Conservation (phyloP, 306 rosid species). For the Biancaea sappan region DNA sequence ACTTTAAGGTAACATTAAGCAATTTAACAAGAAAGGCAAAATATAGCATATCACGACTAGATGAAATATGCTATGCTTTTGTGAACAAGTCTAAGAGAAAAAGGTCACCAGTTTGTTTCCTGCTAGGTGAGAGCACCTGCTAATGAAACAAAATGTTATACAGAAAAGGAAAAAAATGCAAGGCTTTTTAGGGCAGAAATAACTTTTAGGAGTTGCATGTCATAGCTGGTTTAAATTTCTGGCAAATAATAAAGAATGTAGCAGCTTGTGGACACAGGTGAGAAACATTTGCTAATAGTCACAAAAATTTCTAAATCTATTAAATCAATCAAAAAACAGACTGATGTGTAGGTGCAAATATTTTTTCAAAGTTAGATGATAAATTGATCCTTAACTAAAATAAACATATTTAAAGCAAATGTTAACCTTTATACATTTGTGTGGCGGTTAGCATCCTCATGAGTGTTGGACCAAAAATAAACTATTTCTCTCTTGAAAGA, state of each 20-base stretch:
- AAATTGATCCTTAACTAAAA: not conserved
- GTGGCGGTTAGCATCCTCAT: not conserved
- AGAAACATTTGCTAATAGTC: conserved; percentile 10
- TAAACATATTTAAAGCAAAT: not conserved
- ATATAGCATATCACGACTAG: conserved; percentile 4
- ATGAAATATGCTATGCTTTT: conserved; percentile 17
- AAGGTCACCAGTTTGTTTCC: conserved; percentile 1
- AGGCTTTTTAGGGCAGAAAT: not conserved
- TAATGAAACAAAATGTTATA: not conserved
- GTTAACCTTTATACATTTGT: not conserved
- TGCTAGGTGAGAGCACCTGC: not conserved
- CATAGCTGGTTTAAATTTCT: conserved; percentile 11
- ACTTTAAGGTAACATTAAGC: conserved; percentile 22
- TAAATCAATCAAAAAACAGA: conserved; percentile 25
- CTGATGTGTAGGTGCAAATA: conserved; percentile 3
- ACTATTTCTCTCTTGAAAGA: not conserved
- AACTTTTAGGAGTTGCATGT: not conserved
- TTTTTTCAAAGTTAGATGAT: conserved; percentile 18
- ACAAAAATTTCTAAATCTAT: conserved; percentile 19
- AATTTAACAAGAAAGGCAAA: conserved; percentile 22
- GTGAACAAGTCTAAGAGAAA: not conserved
- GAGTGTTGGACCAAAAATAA: not conserved
- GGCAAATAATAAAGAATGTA: not conserved
- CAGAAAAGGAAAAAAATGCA: not conserved
- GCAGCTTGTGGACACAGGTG: conserved; percentile 2